Conservation (phyloP, 2,329 filamentous ascomycete genomes). For the Pseudogymnoascus sp. region DNA sequence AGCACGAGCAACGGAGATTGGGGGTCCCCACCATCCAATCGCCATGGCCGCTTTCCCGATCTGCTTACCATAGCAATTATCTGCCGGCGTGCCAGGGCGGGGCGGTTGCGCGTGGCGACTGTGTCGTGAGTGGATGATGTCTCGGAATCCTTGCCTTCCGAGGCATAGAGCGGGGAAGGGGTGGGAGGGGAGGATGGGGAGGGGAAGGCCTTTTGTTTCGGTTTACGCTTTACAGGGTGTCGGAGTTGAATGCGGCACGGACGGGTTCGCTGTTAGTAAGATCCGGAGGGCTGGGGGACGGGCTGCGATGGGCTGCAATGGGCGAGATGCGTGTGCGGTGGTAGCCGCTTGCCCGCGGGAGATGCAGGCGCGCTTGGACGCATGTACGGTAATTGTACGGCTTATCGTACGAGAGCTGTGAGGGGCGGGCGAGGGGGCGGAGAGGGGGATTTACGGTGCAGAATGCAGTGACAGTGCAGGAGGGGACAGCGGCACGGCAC, state of each 20-base stretch:
- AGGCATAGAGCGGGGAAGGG: not conserved
- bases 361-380: not conserved
- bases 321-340: not conserved
- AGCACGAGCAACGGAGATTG: not conserved
- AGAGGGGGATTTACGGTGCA: not conserved
- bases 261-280: not conserved
- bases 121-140: not conserved
- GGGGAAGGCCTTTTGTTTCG: not conserved
- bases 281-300: not conserved
- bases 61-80: not conserved
- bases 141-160: not conserved
- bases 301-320: not conserved
- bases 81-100: not conserved
- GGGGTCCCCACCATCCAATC: not conserved
- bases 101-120: not conserved
- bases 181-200: not conserved
- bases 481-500: not conserved
- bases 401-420: not conserved
- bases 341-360: not conserved
- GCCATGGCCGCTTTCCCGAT: not conserved
- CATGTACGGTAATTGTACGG: not conserved
- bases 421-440: no score
- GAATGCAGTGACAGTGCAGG: not conserved
- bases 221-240: conserved; percentile 1
- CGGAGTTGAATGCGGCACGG: not conserved